Base-by-base conservation (phyloP, 2,329 filamentous ascomycete genomes). In the Colletotrichum sp. region DNA sequence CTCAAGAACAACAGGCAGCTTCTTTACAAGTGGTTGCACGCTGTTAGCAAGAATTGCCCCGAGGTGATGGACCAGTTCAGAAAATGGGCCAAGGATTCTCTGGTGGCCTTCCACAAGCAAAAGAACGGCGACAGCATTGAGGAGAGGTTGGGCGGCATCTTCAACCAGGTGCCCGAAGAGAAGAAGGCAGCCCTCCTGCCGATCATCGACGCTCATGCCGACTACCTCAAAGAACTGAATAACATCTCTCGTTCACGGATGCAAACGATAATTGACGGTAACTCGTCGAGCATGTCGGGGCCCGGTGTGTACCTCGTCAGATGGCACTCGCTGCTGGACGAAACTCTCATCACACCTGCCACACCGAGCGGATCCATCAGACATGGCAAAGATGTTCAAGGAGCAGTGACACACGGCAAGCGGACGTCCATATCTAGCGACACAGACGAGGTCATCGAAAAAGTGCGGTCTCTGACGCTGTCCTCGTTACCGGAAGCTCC, bases 261-360 rank as follows among this genome's bases (percentile, higher is more conserved):
- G 75, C 89, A 91, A 69, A 83, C 84, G 2, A 88, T 95, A 28
- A 86, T 95, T 60, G 86, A 88, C 70, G 80, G 80, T 2, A 76
- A 80, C 6, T 79, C 80, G 61, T 71, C 69, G 38, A 78, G 66
- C 56, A 77, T 89, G 69, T 88, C 87, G 28, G 94, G 94, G 0
- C 94, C 94, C 0, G 94, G 94, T 2, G 90, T 94, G 62, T 96
- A 94, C 80, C 89, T 96, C 28, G 88, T 91, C 2, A 89, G 92
- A 66, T 96, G 94, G 94, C 93, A 95, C 81, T 86, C 90, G 1
- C 86, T 96, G 8, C 86, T 96, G 5, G 93, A 96, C 80, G 86
- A 88, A n/a, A 94, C 94, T 0, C 82, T 88, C 61, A 92, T 96
- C 76, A 94, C 93, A 2, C 93, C 94, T 0, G 88, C 85, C 0